These are phyloP conservation scores for Dryadomyces quercivorus DNA, from an alignment of 2,329 filamentous ascomycete species.

Conservation along the genomic window DNA sequence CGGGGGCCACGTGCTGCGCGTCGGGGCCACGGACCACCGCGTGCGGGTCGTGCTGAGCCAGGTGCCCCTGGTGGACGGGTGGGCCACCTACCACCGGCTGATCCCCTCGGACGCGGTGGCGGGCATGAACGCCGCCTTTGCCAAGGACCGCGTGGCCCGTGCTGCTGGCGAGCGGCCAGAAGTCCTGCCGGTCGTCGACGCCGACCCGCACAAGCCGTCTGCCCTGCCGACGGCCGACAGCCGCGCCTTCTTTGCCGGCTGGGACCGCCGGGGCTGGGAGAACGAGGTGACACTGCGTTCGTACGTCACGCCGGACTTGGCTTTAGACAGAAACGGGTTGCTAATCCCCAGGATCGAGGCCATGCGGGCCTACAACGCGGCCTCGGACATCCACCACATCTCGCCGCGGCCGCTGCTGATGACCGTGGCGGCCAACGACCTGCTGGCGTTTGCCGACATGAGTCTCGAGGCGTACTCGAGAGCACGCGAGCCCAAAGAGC, in stretches of 20 bases:
- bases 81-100: conserved; percentile 20
- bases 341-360: conserved; percentile 12
- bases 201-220: neutral
- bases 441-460: conserved; percentile 20
- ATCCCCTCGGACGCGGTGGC: conserved; percentile 19
- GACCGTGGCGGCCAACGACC: conserved; percentile 6
- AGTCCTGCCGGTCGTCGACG: neutral
- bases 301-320: too few relatives aligned
- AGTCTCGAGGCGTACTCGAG: conserved; percentile 22
- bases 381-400: conserved; percentile 22
- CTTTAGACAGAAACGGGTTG: neutral
- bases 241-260: conserved; percentile 7
- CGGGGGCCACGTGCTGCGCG: conserved; percentile 25
- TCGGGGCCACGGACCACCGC: conserved; percentile 24
- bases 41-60: conserved; percentile 27
- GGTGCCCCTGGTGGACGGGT: conserved; percentile 22
- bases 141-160: neutral
- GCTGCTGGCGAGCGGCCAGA: neutral
- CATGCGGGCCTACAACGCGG: conserved; percentile 14
- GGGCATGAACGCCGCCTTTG: neutral
- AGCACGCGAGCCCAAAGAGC: conserved; percentile 25
- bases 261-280: conserved; percentile 22
- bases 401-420: conserved; percentile 25
- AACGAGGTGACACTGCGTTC: conserved; percentile 15
- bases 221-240: neutral